Evolutionary conservation across 495 filamentous ascomycete species (phyloP).

Genomic region (Paragyromitra xinjiangensis): DNA sequence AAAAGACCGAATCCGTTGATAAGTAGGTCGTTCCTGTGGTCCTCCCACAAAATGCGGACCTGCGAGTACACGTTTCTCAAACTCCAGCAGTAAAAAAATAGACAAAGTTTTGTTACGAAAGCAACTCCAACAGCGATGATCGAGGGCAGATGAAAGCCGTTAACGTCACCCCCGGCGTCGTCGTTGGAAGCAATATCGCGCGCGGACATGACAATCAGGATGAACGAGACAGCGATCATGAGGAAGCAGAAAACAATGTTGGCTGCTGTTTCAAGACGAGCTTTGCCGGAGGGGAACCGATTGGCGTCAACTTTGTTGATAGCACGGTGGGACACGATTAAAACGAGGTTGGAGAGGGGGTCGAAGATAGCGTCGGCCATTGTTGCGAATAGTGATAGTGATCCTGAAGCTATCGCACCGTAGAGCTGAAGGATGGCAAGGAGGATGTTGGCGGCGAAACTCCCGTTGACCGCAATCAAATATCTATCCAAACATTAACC

Average conservation of each 20-base stretch:
- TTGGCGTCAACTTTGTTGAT: constrained; percentile 87
- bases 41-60: constrained; percentile 91
- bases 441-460: constrained; percentile 82
- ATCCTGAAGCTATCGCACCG: constrained; percentile 83
- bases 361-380: constrained; percentile 98
- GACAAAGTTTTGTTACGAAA: constrained; percentile 79
- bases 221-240: constrained; percentile 89
- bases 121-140: constrained; percentile 87
- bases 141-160: constrained; percentile 80
- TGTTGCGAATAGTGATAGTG: constrained; percentile 94
- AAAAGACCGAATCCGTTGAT: constrained; percentile 92
- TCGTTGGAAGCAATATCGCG: constrained; percentile 67
- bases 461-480: constrained; percentile 90
- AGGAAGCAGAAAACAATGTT: constrained; percentile 98
- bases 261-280: constrained; percentile 91
- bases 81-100: constrained; percentile 93
- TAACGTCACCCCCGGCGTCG: constrained; percentile 60
- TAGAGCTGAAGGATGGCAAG: constrained; percentile 86
- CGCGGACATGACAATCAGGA: constrained; percentile 86
- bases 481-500: constrained; percentile 65
- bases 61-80: constrained; percentile 88
- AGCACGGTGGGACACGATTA: constrained; percentile 88
- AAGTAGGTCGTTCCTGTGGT: constrained; percentile 87
- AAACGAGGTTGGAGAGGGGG: constrained; percentile 85
- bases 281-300: constrained; percentile 92